phyloP scores from a whole-genome alignment of 345 rosid genomes.

The Brassica napus region DNA sequence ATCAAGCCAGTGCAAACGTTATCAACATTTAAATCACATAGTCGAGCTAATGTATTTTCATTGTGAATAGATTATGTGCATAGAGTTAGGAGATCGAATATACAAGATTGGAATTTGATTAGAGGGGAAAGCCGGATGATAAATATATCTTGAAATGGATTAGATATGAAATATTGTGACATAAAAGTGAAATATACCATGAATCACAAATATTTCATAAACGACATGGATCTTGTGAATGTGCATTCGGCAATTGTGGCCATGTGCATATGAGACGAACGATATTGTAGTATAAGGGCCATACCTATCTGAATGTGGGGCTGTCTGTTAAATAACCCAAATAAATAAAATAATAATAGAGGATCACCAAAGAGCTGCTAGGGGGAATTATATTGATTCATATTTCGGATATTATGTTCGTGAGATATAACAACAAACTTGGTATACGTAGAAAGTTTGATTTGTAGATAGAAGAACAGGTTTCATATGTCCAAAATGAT shows the following conservation, averaged over 20 bases:
- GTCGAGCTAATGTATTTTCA: neutral
- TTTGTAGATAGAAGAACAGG: constrained; percentile 23
- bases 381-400: neutral
- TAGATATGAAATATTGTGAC: neutral
- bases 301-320: constrained; percentile 28
- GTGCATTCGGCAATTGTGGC: constrained; percentile 20
- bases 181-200: neutral
- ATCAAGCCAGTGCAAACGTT: neutral
- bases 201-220: constrained; percentile 21
- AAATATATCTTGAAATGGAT: neutral
- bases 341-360: neutral
- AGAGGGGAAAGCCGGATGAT: neutral
- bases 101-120: neutral
- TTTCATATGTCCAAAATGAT: constrained; percentile 24
- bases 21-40: neutral
- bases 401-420: neutral
- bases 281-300: constrained; percentile 14
- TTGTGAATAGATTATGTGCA: neutral
- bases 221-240: constrained; percentile 17
- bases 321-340: neutral
- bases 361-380: constrained; percentile 11
- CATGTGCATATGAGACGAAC: constrained; percentile 35
- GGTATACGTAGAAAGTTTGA: constrained; percentile 10
- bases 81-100: neutral
- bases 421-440: constrained; percentile 21